Percentiles rank a stretch among this genome's conserved stretches.
Conservation (phyloP, 805 yeast genomes). For the Candida dendrica region DNA sequence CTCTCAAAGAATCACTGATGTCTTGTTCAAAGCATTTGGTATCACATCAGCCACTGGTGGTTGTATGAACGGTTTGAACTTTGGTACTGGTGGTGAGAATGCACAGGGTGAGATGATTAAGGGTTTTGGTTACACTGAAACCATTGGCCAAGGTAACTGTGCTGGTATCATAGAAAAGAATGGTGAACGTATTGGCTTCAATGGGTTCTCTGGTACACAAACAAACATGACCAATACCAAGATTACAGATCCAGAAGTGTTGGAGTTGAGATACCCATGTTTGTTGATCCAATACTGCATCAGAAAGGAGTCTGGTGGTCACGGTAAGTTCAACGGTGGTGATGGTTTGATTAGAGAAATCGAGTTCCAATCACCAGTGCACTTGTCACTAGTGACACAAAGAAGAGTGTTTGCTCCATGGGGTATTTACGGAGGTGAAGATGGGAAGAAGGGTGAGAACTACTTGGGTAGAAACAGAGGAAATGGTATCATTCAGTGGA, state of each 20-base stretch:
- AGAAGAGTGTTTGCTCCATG: conserved; percentile 47
- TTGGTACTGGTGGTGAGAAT: conserved; percentile 40
- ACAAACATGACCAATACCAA: conserved; percentile 48
- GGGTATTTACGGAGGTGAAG: conserved; percentile 47
- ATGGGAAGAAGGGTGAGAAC: conserved; percentile 42
- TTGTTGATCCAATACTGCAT: conserved; percentile 37
- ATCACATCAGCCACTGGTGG: conserved; percentile 55
- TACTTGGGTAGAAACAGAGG: conserved; percentile 27
- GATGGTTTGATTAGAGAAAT: conserved; percentile 45
- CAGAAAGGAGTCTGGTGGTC: conserved; percentile 41
- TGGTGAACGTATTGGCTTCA: conserved; percentile 65
- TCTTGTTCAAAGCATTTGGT: conserved; percentile 44
- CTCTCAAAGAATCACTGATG: conserved; percentile 49
- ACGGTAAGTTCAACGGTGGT: conserved; percentile 41
- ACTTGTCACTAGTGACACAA: conserved; percentile 41
- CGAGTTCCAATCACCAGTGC: conserved; percentile 33
- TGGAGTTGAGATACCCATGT: conserved; percentile 47
- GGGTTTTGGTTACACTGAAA: conserved; percentile 50
- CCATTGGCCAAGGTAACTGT: conserved; percentile 51
- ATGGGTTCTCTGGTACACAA: conserved; percentile 46
- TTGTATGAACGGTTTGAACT: conserved; percentile 50
- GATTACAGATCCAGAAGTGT: conserved; percentile 48
- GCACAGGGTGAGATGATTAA: conserved; percentile 30
- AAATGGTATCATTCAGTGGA: conserved; percentile 25
- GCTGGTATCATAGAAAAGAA: conserved; percentile 46